Percentiles rank a stretch among this genome's conserved stretches.
Evolutionary conservation across 1,139 yeast species (phyloP).

Genomic region (Meyerozyma guilliermondii): DNA sequence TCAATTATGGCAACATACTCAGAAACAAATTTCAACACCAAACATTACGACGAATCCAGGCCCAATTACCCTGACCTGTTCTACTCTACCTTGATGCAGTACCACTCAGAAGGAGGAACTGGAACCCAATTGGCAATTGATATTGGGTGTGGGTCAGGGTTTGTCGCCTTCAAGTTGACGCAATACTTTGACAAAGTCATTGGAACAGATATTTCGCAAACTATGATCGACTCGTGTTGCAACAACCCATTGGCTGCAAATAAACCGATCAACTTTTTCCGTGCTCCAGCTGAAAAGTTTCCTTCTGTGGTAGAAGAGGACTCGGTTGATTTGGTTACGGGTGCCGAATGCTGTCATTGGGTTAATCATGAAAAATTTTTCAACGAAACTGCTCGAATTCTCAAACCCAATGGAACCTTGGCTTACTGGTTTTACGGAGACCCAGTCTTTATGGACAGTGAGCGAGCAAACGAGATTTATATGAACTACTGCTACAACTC

Average conservation of each 20-base stretch:
- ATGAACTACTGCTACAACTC: conserved; percentile 35
- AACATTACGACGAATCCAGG: conserved; percentile 33
- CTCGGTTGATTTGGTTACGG: conserved; percentile 57
- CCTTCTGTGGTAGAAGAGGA: conserved; percentile 17
- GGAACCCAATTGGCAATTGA: conserved; percentile 44
- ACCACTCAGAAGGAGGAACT: conserved; percentile 19
- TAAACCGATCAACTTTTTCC: conserved; percentile 5
- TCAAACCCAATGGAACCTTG: conserved; percentile 58
- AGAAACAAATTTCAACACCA: conserved; percentile 26
- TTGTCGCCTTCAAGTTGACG: conserved; percentile 56
- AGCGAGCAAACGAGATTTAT: conserved; percentile 37
- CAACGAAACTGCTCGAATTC: conserved; percentile 40
- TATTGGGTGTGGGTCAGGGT: conserved; percentile 85
- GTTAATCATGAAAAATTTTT: conserved; percentile 53
- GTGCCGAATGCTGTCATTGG: conserved; percentile 84
- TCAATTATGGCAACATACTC: conserved; percentile 34
- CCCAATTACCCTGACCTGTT: conserved; percentile 33
- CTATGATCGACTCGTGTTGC: conserved; percentile 55
- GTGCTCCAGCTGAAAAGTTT: conserved; percentile 13
- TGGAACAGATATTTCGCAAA: conserved; percentile 64
- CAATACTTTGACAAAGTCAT: conserved; percentile 42
- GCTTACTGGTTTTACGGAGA: conserved; percentile 81
- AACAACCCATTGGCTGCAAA: conserved; percentile 7
- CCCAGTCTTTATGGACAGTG: conserved; percentile 44
- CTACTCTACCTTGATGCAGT: conserved; percentile 25